Percentiles rank a stretch among this genome's conserved stretches.
phyloP scores from a whole-genome alignment of 108 stramenopile genomes.

The Aurantiochytrium sp. region DNA sequence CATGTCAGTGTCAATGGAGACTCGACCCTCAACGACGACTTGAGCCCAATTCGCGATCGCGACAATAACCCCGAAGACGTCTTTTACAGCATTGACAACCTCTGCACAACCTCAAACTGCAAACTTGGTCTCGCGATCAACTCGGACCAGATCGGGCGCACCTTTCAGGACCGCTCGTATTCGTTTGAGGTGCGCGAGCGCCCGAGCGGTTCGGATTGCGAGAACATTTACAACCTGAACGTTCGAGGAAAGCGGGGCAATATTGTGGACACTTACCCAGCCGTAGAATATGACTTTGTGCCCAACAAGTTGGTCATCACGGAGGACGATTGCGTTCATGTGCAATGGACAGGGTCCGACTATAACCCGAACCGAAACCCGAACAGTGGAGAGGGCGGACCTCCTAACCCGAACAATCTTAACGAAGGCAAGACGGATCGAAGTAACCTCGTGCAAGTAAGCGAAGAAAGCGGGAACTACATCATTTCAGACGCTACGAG shows the following conservation, averaged over 20 bases:
- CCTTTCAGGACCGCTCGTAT: conserved; percentile 47
- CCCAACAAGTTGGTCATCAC: conserved; percentile 25
- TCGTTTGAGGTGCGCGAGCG: conserved; percentile 27
- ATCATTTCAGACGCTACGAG: background rate
- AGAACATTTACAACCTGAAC: conserved; percentile 37
- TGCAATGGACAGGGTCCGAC: conserved; percentile 45
- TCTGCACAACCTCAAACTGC: conserved; percentile 30
- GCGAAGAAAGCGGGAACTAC: conserved; percentile 11
- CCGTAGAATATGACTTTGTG: conserved; percentile 44
- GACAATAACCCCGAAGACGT: conserved; percentile 16
- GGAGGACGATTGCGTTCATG: conserved; percentile 32
- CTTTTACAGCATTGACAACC: conserved; percentile 27
- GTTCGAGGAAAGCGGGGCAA: conserved; percentile 45
- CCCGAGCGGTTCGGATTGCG: background rate
- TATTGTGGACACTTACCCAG: conserved; percentile 44
- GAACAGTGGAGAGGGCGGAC: conserved; percentile 44
- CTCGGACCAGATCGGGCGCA: conserved; percentile 44
- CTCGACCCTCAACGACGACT: background rate
- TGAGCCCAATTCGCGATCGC: background rate
- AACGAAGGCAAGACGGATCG: conserved; percentile 36
- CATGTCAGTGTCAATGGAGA: background rate
- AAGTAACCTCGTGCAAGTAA: conserved; percentile 27
- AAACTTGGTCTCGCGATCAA: conserved; percentile 29
- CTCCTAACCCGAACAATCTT: conserved; percentile 39
- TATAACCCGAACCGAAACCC: conserved; percentile 40